Evolutionary conservation across 2,329 filamentous ascomycete species (phyloP), one percentile per base, ranked within the genome.

Genomic region (Colletotrichum gigasporum): DNA sequence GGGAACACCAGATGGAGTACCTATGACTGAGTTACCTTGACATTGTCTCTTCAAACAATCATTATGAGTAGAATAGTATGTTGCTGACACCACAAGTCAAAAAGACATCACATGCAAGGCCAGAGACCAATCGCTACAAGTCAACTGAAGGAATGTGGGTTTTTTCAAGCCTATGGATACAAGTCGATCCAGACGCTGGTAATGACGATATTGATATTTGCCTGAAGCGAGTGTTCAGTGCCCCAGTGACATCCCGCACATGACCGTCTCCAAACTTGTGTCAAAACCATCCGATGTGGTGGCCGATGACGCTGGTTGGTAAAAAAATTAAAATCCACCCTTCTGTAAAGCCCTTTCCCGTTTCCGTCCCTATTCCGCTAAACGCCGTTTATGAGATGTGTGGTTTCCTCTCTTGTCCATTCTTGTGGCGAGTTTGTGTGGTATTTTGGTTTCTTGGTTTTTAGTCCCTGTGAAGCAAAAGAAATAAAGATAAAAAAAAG

Each of bases 321-420:
- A n/a, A n/a, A n/a, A 34, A 44, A 14, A 30, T 32, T n/a, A 28
- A 39, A 18, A 45, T 34, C n/a, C 56, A 9, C 16, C 16, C 42
- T 30, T 39, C n/a, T 22, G 9, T n/a, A 11, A 22, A 42, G 16
- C 20, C 41, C 39, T 42, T 50, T 48, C 41, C 61, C 41, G 22
- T 35, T 24, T 22, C 47, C 24, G 14, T 44, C 16, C 60, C 59
- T 5, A 3, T 5, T 5, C 42, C 20, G 42, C 32, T 26, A 32
- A 64, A 61, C 61, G 61, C 61, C 56, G 26, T 28, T 45, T 48
- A 55, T 64, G 56, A 50, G 56, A 52, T 60, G 60, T 54, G 61
- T 61, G 28, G 18, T 54, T 64, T 64, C 26, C 61, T 50, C 42
- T 64, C 61, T 48, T 61, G 61, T 64, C 61, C 61, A 64, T 61